Evolutionary conservation across 2,329 filamentous ascomycete genomes (phyloP), one percentile per base, ranked within the genome.

Genomic region (Bipolaris zeicola): DNA sequence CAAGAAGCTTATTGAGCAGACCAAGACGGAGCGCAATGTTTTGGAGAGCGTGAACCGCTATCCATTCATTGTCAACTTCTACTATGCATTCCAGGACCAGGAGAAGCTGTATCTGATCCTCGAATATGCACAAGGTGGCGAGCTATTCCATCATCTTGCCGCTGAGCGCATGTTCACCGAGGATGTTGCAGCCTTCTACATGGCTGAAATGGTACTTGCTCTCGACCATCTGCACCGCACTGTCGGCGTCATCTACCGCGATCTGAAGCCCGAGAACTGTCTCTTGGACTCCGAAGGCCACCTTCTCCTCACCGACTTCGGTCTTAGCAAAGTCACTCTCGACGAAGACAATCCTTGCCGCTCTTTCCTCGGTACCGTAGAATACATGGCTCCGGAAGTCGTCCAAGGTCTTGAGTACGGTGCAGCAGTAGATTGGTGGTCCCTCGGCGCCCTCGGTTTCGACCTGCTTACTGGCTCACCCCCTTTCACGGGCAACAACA

Each of bases 341-440:
- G 88, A 92, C 55, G 87, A 85, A 52, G 83, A 85, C 52, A 83
- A 83, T 62, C 83, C 82, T 31, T 97, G 94, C 82, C 91, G 92
- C 77, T 96, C 92, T 39, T 89, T 97, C 64, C 86, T 97, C 8
- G 95, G 95, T 48, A 99, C 95, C 0, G 89, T 97, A 56, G 95
- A 98, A 75, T 99, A 99, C 83, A 99, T 99, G 95, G 96, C 95
- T 0, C 95, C 95, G 0, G 95, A 99, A 78, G 90, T 99, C 49
- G 87, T 99, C 58, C 85, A 88, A 60, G 93, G 92, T 59, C 88
- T 90, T 63, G 88, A 91, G 64, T 99, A 99, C 75, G 93, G 94
- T 70, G 94, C 93, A 76, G 89, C 92, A 1, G 96, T 97, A 16
- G 95, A 99, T 79, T 99, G 94, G 94, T 99, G 95, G 95, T 96